These are phyloP conservation scores for Vitis labrusca DNA, from an alignment of 164 flowering plant genomes.

Conservation along the genomic window DNA sequence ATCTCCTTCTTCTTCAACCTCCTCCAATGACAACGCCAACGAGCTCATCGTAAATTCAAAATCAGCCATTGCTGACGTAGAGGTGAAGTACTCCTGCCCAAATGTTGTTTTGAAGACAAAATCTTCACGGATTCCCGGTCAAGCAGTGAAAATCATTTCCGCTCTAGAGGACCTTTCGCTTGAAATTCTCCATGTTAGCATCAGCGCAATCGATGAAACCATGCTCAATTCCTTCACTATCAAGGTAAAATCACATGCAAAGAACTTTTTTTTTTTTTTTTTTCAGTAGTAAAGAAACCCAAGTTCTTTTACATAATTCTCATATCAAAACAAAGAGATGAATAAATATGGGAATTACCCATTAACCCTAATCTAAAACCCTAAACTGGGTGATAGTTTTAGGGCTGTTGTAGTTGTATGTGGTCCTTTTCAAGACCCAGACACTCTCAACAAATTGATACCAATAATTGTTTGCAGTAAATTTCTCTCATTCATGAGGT, in stretches of 20 bases:
- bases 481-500: too few relatives aligned
- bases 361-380: too few relatives aligned
- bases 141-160: constrained; percentile 63
- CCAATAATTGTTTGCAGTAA: too few relatives aligned
- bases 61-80: constrained; percentile 77
- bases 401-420: background rate
- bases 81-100: constrained; percentile 84
- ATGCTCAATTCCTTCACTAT: constrained; percentile 87
- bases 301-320: background rate
- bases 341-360: too few relatives aligned
- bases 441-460: too few relatives aligned
- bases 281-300: background rate
- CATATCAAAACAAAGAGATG: background rate
- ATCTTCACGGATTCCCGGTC: constrained; percentile 72
- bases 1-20: constrained; percentile 32
- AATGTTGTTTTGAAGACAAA: constrained; percentile 75
- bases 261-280: background rate
- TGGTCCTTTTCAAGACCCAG: too few relatives aligned
- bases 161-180: constrained; percentile 74
- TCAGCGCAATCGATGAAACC: constrained; percentile 65
- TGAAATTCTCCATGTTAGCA: constrained; percentile 72
- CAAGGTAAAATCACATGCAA: constrained; percentile 54
- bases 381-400: too few relatives aligned
- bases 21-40: constrained; percentile 35
- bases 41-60: constrained; percentile 79